A percentile compares a stretch with the other conserved stretches of the same genome.
Evolutionary conservation across 768 basidiomycete species (phyloP).

Genomic region (Pisolithus microcarpus): DNA sequence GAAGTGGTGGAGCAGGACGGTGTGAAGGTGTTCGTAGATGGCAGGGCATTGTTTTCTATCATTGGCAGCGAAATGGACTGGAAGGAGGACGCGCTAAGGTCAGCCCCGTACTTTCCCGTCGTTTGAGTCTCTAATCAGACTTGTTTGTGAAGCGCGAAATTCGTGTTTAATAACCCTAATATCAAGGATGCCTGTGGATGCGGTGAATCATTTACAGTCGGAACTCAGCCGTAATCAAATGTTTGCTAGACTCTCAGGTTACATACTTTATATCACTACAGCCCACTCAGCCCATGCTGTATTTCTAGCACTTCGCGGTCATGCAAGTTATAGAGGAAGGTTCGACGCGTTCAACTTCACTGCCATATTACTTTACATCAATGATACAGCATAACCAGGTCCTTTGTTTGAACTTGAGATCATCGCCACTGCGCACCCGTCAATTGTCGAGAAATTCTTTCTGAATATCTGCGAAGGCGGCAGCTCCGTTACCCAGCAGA

Average conservation of each 20-base stretch:
- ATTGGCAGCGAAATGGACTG: constrained; percentile 99
- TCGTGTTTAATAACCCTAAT: constrained; percentile 85
- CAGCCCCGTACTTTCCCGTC: constrained; percentile 19
- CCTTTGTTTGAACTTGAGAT: background rate
- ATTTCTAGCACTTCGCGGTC: constrained; percentile 21
- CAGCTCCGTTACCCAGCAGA: constrained; percentile 61
- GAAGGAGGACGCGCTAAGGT: constrained; percentile 90
- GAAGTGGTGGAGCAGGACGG: constrained; percentile 96
- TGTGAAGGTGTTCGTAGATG: constrained; percentile 89
- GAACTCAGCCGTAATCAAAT: no score
- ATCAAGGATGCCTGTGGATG: constrained; percentile 93
- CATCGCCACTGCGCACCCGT: background rate
- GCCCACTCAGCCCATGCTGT: constrained; percentile 12
- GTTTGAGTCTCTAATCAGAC: constrained; percentile 1
- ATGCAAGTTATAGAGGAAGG: constrained; percentile 8
- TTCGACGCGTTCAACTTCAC: background rate
- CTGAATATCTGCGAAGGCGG: constrained; percentile 75
- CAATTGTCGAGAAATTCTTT: constrained; percentile 60
- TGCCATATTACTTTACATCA: constrained; percentile 2
- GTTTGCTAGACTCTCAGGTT: no score
- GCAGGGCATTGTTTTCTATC: constrained; percentile 94
- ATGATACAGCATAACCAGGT: background rate
- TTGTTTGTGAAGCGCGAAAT: constrained; percentile 54
- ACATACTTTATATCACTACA: background rate
- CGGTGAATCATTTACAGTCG: constrained; percentile 82